phyloP scores from a whole-genome alignment of 148 eudicot genomes.

The Salicornia ramosissima region DNA sequence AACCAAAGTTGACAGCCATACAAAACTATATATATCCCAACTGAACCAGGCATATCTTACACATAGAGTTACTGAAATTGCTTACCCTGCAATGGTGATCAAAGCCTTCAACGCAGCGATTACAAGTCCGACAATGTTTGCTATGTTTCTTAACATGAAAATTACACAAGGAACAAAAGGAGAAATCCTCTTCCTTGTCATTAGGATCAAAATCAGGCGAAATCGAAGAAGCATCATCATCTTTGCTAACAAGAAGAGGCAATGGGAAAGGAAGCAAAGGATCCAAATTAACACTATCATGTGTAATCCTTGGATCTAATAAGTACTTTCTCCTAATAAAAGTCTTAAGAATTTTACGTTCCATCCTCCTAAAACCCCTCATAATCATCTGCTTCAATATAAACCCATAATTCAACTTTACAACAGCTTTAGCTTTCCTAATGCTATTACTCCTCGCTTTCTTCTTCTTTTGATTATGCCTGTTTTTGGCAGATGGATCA shows the following conservation, averaged over 20 bases:
- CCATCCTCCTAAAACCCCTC: constrained; percentile 59
- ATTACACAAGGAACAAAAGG: constrained; percentile 78
- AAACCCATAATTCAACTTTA: constrained; percentile 54
- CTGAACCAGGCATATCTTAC: not conserved
- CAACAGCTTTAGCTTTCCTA: constrained; percentile 10
- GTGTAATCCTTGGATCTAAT: constrained; percentile 44
- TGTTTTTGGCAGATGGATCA: constrained; percentile 72
- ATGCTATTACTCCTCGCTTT: constrained; percentile 24
- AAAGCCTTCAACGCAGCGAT: constrained; percentile 91
- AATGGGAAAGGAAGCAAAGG: constrained; percentile 65
- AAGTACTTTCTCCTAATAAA: constrained; percentile 79
- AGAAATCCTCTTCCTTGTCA: constrained; percentile 46
- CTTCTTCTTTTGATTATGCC: constrained; percentile 41
- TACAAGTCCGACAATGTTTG: constrained; percentile 90
- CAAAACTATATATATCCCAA: not conserved
- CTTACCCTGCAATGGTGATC: constrained; percentile 96
- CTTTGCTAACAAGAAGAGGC: constrained; percentile 55
- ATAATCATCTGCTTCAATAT: constrained; percentile 44
- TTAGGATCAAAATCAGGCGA: constrained; percentile 37
- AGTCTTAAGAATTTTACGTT: constrained; percentile 60
- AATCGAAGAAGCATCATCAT: constrained; percentile 39
- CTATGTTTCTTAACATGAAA: constrained; percentile 73
- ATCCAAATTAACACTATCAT: constrained; percentile 45
- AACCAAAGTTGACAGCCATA: not conserved
- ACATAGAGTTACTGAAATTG: not conserved